Evolutionary conservation across 2,329 filamentous ascomycete species (phyloP).

Genomic region (Hypomyces perniciosus): DNA sequence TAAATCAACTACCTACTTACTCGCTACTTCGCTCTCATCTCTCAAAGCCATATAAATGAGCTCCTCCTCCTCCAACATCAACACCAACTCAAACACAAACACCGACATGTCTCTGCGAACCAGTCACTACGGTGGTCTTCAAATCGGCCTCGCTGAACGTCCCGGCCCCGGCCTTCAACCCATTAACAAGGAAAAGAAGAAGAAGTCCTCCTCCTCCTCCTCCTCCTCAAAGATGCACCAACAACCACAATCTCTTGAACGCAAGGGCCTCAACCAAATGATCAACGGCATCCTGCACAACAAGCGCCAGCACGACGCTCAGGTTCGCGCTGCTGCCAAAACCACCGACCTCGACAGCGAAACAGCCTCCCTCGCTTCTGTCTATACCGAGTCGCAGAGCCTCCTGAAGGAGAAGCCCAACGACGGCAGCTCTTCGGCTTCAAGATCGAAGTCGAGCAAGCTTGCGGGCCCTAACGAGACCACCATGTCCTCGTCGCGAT

Average conservation of each 20-base stretch:
- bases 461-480: constrained; percentile 1
- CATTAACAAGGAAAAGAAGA: constrained; percentile 1
- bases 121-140: constrained; percentile 7
- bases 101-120: constrained; percentile 8
- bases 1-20: constrained; percentile 2
- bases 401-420: constrained; percentile 3
- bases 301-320: constrained; percentile 4
- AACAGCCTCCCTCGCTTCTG: constrained; percentile 7
- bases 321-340: neutral
- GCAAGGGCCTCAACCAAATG: neutral
- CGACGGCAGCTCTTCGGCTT: neutral
- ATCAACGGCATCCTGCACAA: constrained; percentile 5
- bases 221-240: neutral
- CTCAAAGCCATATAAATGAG: neutral
- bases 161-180: constrained; percentile 5
- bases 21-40: neutral
- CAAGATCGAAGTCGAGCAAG: neutral
- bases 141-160: constrained; percentile 8
- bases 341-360: neutral
- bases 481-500: neutral
- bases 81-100: neutral
- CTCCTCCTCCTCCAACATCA: neutral
- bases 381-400: constrained; percentile 6
- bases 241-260: neutral
- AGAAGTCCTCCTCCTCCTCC: constrained; percentile 1